Conservation (phyloP, 345 rosid species). For the Salix arbutifolia region DNA sequence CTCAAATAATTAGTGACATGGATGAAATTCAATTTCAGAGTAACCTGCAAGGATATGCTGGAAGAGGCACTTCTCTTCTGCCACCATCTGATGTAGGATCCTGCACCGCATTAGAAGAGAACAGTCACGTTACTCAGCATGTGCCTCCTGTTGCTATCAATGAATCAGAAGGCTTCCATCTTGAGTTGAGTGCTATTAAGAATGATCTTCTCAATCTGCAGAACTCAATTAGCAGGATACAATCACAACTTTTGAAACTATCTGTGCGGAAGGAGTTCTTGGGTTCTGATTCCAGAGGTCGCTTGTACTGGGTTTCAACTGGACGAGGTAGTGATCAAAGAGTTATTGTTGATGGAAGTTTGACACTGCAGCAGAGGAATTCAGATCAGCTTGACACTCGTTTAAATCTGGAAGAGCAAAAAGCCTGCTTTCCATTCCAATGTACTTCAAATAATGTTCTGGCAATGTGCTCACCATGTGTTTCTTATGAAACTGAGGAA, state of each 20-base stretch:
- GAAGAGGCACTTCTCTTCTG: slow-evolving; percentile 14
- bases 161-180: slow-evolving; percentile 49
- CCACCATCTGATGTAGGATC: slow-evolving; percentile 29
- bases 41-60: slow-evolving; percentile 33
- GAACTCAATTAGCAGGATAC: slow-evolving; percentile 51
- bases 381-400: slow-evolving; percentile 17
- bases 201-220: slow-evolving; percentile 52
- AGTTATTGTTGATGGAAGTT: slow-evolving; percentile 74
- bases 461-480: slow-evolving; percentile 45
- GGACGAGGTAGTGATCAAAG: slow-evolving; percentile 43
- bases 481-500: slow-evolving; percentile 59
- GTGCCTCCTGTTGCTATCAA: slow-evolving; percentile 38
- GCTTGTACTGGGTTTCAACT: slow-evolving; percentile 77
- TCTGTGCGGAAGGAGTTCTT: slow-evolving; percentile 72
- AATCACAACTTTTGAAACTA: slow-evolving; percentile 55
- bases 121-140: slow-evolving; percentile 24
- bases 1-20: slow-evolving; percentile 27
- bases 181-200: slow-evolving; percentile 53
- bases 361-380: slow-evolving; percentile 37
- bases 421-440: slow-evolving; percentile 51
- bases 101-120: slow-evolving; percentile 25
- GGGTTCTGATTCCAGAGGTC: slow-evolving; percentile 82
- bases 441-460: slow-evolving; percentile 34
- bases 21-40: slow-evolving; percentile 31
- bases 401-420: slow-evolving; percentile 45